phyloP scores from a whole-genome alignment of 805 yeast species.

The Starmerella ratchasimensis region DNA sequence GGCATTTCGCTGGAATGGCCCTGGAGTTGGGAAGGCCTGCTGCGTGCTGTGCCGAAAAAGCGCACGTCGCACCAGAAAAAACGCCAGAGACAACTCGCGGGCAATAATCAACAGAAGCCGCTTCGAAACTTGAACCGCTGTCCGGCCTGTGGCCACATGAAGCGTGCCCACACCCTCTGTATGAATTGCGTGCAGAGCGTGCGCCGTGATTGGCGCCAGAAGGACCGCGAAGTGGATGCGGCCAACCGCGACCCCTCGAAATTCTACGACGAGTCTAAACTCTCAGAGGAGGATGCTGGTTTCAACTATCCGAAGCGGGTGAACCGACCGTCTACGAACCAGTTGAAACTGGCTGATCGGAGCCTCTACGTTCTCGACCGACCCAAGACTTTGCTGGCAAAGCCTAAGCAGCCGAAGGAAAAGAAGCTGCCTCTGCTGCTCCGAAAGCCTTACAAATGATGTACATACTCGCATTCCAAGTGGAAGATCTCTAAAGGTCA shows the following conservation, averaged over 20 bases:
- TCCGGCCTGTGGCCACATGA: constrained; percentile 89
- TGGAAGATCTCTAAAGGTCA: background rate
- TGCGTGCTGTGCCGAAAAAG: constrained; percentile 82
- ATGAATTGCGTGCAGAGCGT: constrained; percentile 84
- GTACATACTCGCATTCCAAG: constrained; percentile 2
- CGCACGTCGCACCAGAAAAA: constrained; percentile 77
- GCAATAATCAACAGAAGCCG: constrained; percentile 64
- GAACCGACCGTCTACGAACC: constrained; percentile 26
- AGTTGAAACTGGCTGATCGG: constrained; percentile 36
- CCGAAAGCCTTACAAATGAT: constrained; percentile 9
- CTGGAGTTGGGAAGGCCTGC: constrained; percentile 27
- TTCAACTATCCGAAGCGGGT: constrained; percentile 23
- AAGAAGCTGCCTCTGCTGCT: constrained; percentile 13
- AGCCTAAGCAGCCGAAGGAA: constrained; percentile 7
- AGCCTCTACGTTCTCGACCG: constrained; percentile 40
- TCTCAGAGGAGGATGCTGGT: constrained; percentile 16
- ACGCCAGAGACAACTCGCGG: constrained; percentile 70
- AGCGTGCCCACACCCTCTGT: constrained; percentile 81
- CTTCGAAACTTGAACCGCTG: constrained; percentile 72
- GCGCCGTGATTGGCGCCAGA: constrained; percentile 50
- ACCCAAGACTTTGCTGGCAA: constrained; percentile 13
- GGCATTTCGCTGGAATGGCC: constrained; percentile 12
- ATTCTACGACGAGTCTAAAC: constrained; percentile 19
- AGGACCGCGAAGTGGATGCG: constrained; percentile 17
- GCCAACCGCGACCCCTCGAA: constrained; percentile 16